Base-by-base conservation (phyloP, 495 filamentous ascomycete genomes). In the Tricharina praecox region DNA sequence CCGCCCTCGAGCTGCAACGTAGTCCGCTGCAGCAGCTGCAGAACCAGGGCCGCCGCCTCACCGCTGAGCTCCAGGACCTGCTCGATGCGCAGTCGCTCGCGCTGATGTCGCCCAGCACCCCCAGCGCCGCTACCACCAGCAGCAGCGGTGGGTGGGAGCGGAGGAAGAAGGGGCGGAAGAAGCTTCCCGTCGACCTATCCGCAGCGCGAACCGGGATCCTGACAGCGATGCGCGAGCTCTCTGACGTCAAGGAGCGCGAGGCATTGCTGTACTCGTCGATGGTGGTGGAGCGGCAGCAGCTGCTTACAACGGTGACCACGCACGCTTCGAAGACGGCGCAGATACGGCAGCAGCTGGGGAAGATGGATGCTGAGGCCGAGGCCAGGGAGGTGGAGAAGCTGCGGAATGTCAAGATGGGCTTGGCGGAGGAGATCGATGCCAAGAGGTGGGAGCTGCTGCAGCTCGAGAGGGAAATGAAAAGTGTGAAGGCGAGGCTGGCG, bases 31-130 rank as follows among this genome's bases (percentile, higher is more conserved):
- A 70, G 37, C 47, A 53, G 37, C 50, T 75, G 20, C 65, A 71
- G 30, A 59, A 72, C 37, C 71, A 69, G 45, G 73, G 79, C 49
- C 67, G 61, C 20, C 65, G 74, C 43, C 75, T 94, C 15, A 78
- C 93, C 50, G 68, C 68, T 28, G 77, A 86, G 38, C 70, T 96
- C 3, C 88, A 96, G 62, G 59, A 66, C 21, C 64, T 93, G 3
- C 73, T 96, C 23, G 86, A 96, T 65, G 81, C 82, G 0, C 88
- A 96, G 64, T 78, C 79, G 37, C 73, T 78, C 30, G 83, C 83
- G 21, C 68, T 93, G 60, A 78, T 33, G 13, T 75, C 1, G 56
- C 57, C 23, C 30, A 58, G 49, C 11, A 56, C 63, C 19, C 10
- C 43, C 25, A 19, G 16, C 39, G n/a, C n/a, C n/a, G n/a, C n/a